Percentiles rank a stretch among this genome's conserved stretches.
Evolutionary conservation across 805 yeast genomes (phyloP).

Genomic region (Candida yuanshanica): DNA sequence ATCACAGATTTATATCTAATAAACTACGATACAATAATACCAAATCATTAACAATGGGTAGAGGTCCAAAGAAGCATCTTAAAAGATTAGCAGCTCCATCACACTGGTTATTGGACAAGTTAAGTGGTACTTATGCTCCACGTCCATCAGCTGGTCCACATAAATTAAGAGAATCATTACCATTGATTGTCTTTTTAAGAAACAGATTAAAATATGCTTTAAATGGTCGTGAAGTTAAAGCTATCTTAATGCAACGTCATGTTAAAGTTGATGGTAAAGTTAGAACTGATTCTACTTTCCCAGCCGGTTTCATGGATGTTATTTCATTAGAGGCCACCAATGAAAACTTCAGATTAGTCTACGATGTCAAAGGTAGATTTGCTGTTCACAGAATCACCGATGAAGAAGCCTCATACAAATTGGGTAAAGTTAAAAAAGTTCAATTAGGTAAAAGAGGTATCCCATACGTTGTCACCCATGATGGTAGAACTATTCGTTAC

Average conservation of each 20-base stretch:
- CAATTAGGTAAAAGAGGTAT: constrained; percentile 97
- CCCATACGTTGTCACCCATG: constrained; percentile 98
- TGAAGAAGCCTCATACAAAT: constrained; percentile 96
- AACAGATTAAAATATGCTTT: constrained; percentile 98
- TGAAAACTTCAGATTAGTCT: constrained; percentile 98
- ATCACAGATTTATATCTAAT: neutral
- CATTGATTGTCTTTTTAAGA: constrained; percentile 93
- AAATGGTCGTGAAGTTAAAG: constrained; percentile 98
- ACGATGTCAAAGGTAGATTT: constrained; percentile 97
- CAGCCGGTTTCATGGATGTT: constrained; percentile 99
- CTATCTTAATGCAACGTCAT: constrained; percentile 96
- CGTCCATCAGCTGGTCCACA: constrained; percentile 99
- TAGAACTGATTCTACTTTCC: constrained; percentile 97
- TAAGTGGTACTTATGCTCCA: constrained; percentile 99
- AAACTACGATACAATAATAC: neutral
- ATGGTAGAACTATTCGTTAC: constrained; percentile 98
- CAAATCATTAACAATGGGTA: constrained; percentile 14
- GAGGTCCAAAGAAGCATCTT: constrained; percentile 80
- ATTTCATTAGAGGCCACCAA: constrained; percentile 95
- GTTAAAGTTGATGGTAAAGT: constrained; percentile 99
- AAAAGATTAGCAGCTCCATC: constrained; percentile 99
- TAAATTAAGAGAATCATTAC: constrained; percentile 97
- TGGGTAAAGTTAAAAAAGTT: constrained; percentile 95
- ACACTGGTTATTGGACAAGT: constrained; percentile 99
- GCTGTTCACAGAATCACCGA: constrained; percentile 99